Base-by-base conservation (phyloP, 2,329 filamentous ascomycete genomes). In the Cladosporium colombiae region DNA sequence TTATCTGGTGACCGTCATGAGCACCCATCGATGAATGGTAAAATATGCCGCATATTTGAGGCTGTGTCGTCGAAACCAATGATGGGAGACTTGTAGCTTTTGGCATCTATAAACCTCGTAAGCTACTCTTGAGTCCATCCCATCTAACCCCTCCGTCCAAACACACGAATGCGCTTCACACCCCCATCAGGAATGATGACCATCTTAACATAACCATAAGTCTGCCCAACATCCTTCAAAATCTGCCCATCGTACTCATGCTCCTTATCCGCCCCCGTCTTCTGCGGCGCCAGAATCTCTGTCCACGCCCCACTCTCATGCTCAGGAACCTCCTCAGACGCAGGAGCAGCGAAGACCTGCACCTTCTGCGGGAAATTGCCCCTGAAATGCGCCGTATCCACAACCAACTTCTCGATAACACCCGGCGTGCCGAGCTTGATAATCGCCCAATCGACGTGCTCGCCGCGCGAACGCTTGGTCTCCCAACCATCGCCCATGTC, bases 151-250 rank as follows among this genome's bases (percentile, higher is more conserved):
- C 88, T 83, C 74, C 84, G 88, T 2, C 90, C 91, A 77, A 91
- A 88, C 1, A 94, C 87, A 55, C 92, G 86, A 70, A 97, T 85
- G 69, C 93, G 84, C 86, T 96, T 97, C 2, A 97, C 91, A 27
- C 94, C 93, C 37, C 94, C 93, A 78, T 98, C 93, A 0, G 94
- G 94, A 71, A 97, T 92, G 76, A 97, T 95, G 37, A 92, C 91
- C 76, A 98, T 82, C 84, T 96, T 97, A 25, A 93, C 88, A 79
- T 95, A 93, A 14, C 90, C 92, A 74, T 92, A 91, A 33, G 82
- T 80, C 75, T 87, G 86, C 70, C 70, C 81, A 21, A 87, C 81
- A n/a, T 68, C 59, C 70, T 77, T 76, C 69, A 83, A 67, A 64
- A 72, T 72, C 16, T 79, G 76, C 25, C 35, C 69, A 61, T 70